Evolutionary conservation across 345 rosid species (phyloP), one percentile per base, ranked within the genome.

Genomic region (Gossypium sturtianum): DNA sequence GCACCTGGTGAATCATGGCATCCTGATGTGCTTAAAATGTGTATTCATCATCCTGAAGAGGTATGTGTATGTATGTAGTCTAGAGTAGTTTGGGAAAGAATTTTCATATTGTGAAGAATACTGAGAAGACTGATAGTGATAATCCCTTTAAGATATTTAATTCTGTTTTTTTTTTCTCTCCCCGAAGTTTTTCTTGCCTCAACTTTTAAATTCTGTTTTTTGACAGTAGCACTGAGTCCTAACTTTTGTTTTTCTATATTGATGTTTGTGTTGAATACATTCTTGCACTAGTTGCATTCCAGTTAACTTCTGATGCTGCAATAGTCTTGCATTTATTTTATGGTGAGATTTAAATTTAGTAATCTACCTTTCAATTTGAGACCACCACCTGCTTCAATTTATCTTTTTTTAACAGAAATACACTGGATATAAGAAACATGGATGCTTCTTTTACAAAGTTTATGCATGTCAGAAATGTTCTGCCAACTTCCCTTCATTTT

Each of bases 1-100:
- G 87, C 89, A 61, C 96, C 88, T 16, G 98, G 98, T 49, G 98
- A 94, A 89, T 89, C 98, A 9, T 94, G 98, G 98, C 96, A 94
- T 79, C 91, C 98, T 25, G 87, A 88, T 65, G 97, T 94, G 76
- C 86, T 90, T 63, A 92, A 94, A 87, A 74, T 92, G 91, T 80
- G 84, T 70, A 91, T 94, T 76, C 87, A 87, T 81, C 97, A 92
- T 82, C 96, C 97, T 7, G 94, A 92, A 54, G 98, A 94, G 96
- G 98, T 92, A 86, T 22, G 58, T 62, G 13, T 17, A 34, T 77
- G 56, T 62, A 69, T 74, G 74, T 45, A 4, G 34, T 15, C 45
- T 43, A 25, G 51, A 52, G 12, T 56, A 56, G 34, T 20, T 71
- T 17, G 29, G 13, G 7, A 65, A 74, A 13, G 5, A 53, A 19